phyloP scores from a whole-genome alignment of 495 filamentous ascomycete genomes.

The Trichoderma reesei region DNA sequence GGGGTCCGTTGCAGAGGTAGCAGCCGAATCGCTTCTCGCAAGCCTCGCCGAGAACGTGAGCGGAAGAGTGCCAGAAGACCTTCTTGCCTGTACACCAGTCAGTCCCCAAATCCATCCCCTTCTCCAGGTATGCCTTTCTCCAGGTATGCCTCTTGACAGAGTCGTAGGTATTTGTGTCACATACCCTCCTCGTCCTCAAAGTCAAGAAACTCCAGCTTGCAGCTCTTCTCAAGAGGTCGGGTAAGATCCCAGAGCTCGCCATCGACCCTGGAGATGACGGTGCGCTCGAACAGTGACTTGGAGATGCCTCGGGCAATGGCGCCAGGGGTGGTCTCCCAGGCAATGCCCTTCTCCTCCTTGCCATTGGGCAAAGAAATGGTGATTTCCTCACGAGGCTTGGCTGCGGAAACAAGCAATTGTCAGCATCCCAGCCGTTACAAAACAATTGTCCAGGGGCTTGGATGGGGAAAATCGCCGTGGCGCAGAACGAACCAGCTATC shows the following conservation, averaged over 20 bases:
- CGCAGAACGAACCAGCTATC: slow-evolving; percentile 32
- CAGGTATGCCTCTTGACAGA: too few species aligned
- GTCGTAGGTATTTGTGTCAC: too few species aligned
- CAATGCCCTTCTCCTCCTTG: slow-evolving; percentile 48
- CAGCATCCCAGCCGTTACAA: neutral
- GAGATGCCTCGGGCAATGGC: slow-evolving; percentile 56
- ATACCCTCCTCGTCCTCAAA: slow-evolving; percentile 79
- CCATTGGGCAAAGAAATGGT: slow-evolving; percentile 57
- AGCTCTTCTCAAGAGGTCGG: slow-evolving; percentile 73
- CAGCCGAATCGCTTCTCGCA: slow-evolving; percentile 83
- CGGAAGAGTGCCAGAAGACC: slow-evolving; percentile 90
- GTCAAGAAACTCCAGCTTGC: slow-evolving; percentile 66
- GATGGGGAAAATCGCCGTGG: neutral
- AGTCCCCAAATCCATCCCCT: neutral
- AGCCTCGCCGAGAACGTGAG: slow-evolving; percentile 89
- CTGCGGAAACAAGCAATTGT: neutral
- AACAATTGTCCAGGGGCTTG: neutral
- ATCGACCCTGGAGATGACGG: slow-evolving; percentile 76
- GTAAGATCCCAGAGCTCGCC: slow-evolving; percentile 84
- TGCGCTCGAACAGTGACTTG: slow-evolving; percentile 61
- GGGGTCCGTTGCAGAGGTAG: slow-evolving; percentile 85
- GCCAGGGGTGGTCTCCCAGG: slow-evolving; percentile 63
- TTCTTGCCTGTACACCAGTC: slow-evolving; percentile 18
- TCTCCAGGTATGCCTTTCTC: neutral
- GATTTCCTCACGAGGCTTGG: slow-evolving; percentile 55